Evolutionary conservation across 441 rosid species (phyloP).

Genomic region (Gossypium aridum): DNA sequence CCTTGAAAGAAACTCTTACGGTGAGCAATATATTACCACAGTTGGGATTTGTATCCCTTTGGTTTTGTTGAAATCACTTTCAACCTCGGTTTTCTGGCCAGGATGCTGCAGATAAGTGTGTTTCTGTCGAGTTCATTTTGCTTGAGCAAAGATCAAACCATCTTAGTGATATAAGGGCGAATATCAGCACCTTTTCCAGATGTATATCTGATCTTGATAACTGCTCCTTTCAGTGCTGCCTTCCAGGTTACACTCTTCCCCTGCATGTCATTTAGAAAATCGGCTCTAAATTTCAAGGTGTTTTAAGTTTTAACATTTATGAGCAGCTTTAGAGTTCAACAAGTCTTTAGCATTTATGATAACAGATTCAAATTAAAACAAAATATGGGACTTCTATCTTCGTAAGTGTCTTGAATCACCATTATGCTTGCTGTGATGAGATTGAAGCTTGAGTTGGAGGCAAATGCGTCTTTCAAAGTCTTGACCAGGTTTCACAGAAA

Average conservation of each 20-base stretch:
- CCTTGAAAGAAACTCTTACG: conserved; percentile 43
- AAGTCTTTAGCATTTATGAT: neutral
- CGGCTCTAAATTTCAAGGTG: neutral
- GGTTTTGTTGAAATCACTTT: neutral
- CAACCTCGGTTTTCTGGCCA: conserved; percentile 22
- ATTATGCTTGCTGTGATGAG: neutral
- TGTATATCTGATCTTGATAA: conserved; percentile 80
- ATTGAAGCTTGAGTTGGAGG: conserved; percentile 1
- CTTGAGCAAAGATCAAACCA: conserved; percentile 50
- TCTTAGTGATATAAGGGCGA: conserved; percentile 45
- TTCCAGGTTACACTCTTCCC: conserved; percentile 45
- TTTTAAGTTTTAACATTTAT: neutral
- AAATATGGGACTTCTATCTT: neutral
- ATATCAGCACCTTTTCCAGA: conserved; percentile 35
- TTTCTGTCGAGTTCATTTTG: conserved; percentile 64
- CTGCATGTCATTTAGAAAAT: neutral
- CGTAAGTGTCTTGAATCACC: neutral
- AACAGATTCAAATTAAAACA: neutral
- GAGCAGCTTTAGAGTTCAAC: neutral
- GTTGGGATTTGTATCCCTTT: neutral
- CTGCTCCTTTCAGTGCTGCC: conserved; percentile 58
- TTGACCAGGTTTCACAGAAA: neutral
- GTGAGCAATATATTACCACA: conserved; percentile 30
- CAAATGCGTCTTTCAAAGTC: neutral
- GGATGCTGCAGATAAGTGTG: conserved; percentile 84